Base-by-base conservation (phyloP, 2,329 filamentous ascomycete genomes). In the Periconia macrospinosa region DNA sequence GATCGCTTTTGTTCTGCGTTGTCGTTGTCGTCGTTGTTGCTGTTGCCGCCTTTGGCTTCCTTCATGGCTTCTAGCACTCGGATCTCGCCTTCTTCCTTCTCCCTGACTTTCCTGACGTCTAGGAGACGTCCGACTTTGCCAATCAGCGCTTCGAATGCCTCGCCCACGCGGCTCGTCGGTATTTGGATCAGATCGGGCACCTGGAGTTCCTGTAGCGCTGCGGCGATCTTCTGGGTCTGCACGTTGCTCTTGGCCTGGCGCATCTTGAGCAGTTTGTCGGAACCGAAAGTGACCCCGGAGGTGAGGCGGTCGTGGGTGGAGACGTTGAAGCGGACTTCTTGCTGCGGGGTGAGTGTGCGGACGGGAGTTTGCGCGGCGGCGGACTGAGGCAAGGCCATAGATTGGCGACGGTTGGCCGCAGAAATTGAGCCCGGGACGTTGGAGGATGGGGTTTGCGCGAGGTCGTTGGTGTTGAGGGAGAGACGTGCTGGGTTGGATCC, bases 211-310 rank as follows among this genome's bases (percentile, higher is more conserved):
- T 80, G 81, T 20, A 94, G 83, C 5, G 86, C 86, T 50, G 88
- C 87, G 14, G 81, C 85, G 58, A 94, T 92, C 58, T 90, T 89
- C 56, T 85, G 75, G 60, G 90, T 90, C 69, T 92, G 89, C 56
- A 89, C 84, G 50, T 87, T 85, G 15, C 84, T 88, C 76, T 92
- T 92, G 59, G 88, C 88, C 37, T 86, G 86, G 52, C 91, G 88
- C 20, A 91, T 83, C 73, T 92, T 92, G 62, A 88, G 87, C 54
- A 93, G 84, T 71, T 86, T 88, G 64, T 93, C 90, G 27, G 91
- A 91, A 13, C 93, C 90, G 81, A 97, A 97, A 14, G 90, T 88
- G 35, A 96, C 90, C 7, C 94, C 93, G 9, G 88, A 89, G 1
- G 88, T 86, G 40, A 97, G 82, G 27, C 93, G 89, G 52, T 97